Base-by-base conservation (phyloP, 371 early-diverging fungal genomes). In the Mortierella sp. region DNA sequence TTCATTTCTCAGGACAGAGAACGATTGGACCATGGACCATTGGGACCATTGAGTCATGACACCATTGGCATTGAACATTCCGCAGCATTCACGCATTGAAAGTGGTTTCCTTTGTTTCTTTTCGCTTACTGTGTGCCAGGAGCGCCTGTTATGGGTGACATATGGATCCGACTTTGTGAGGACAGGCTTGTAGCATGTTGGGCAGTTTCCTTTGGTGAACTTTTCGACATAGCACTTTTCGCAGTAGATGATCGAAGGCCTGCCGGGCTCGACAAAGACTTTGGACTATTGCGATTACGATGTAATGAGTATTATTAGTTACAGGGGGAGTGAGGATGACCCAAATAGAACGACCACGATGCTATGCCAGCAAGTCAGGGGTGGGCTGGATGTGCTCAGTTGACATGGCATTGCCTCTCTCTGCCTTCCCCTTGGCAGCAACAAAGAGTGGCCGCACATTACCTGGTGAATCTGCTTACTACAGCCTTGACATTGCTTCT, bases 41-140 rank as follows among this genome's bases (percentile, higher is more conserved):
- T 53, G 53, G 21, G 19, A 53, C 59, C 59, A 59, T 59, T 28
- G 59, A 59, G 5, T 28, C 59, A 59, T 34, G 34, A 34, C 16
- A 16, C 24, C 40, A 37, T 40, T 0, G 24, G 67, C 40, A 40
- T 24, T 37, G 11, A 11, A 37, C 9, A 67, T 24, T 37, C 24
- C 67, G 40, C 21, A 37, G 67, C 37, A 67, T 67, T 67, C 67
- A 37, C 34, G 8, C 1, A 24, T 37, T 24, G 24, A 24, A 67
- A 37, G 43, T 40, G 67, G 24, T 67, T 37, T 61, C 61, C 9
- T 67, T 67, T 67, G 11, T 24, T 24, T 34, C 34, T 37, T 21
- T 24, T 64, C 1, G 13, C 79, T 50, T 83, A 83, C 87, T 50
- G 83, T 84, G 74, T 93, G 93, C 92, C 92, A 93, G 9, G 87